Evolutionary conservation across 1,139 yeast genomes (phyloP).

Genomic region (Candida sanyaensis): DNA sequence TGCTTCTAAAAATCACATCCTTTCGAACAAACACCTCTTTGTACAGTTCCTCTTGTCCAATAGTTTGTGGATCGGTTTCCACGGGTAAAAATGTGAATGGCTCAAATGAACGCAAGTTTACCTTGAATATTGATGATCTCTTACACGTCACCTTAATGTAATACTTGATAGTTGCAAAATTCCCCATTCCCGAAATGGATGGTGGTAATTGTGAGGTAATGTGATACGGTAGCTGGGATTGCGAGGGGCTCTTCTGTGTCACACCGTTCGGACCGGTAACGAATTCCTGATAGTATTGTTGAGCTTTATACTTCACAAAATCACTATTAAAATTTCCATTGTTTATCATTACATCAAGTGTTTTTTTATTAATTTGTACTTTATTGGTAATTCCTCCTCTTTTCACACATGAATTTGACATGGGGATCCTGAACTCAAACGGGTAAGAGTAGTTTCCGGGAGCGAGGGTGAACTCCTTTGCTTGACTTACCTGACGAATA

Average conservation of each 20-base stretch:
- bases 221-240: conserved; percentile 32
- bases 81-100: conserved; percentile 59
- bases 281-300: conserved; percentile 15
- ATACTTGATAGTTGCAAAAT: conserved; percentile 50
- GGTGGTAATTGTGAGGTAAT: conserved; percentile 55
- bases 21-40: conserved; percentile 44
- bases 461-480: conserved; percentile 58
- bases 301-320: conserved; percentile 25
- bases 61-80: conserved; percentile 35
- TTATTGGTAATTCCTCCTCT: conserved; percentile 44
- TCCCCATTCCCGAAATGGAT: conserved; percentile 48
- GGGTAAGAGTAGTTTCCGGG: conserved; percentile 63
- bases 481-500: conserved; percentile 46
- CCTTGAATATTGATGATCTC: conserved; percentile 52
- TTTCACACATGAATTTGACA: conserved; percentile 49
- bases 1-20: conserved; percentile 36
- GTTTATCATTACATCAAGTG: conserved; percentile 33
- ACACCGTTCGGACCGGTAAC: conserved; percentile 4
- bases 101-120: conserved; percentile 48
- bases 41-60: conserved; percentile 20
- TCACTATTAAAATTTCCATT: conserved; percentile 34
- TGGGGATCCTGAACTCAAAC: conserved; percentile 57
- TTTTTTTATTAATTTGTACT: conserved; percentile 34
- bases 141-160: conserved; percentile 63
- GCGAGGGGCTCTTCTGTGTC: conserved; percentile 6